These are phyloP conservation scores for Echites panduratus DNA, from an alignment of 257 asterid species.

Conservation along the genomic window DNA sequence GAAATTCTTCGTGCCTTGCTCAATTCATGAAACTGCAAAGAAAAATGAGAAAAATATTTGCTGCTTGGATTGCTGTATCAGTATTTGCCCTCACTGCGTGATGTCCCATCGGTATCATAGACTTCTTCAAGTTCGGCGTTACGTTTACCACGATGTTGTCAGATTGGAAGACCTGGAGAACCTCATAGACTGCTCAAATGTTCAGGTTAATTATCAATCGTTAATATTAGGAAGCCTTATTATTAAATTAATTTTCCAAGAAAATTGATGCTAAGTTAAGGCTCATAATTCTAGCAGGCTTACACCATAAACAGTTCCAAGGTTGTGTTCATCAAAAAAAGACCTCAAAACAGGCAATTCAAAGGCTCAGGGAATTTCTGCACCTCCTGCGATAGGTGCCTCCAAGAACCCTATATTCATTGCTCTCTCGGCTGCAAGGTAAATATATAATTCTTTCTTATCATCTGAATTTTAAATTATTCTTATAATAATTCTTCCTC, in stretches of 20 bases:
- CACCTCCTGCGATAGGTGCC: conserved; percentile 87
- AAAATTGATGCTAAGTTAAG: not conserved
- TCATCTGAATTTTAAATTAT: not conserved
- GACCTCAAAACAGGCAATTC: conserved; percentile 90
- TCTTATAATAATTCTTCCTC: no score
- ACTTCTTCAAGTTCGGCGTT: conserved; percentile 89
- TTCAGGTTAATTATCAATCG: conserved; percentile 45
- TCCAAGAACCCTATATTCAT: conserved; percentile 86
- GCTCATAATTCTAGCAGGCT: conserved; percentile 39
- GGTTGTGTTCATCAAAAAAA: conserved; percentile 82
- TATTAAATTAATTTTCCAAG: not conserved
- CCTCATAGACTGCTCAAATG: conserved; percentile 82
- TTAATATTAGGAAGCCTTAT: not conserved
- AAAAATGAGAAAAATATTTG: conserved; percentile 86
- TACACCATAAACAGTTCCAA: conserved; percentile 88
- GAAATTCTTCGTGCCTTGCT: conserved; percentile 68
- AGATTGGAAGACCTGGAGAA: conserved; percentile 85
- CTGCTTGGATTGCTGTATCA: conserved; percentile 87
- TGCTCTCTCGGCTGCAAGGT: conserved; percentile 99
- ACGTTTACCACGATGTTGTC: conserved; percentile 89
- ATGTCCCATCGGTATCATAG: conserved; percentile 72
- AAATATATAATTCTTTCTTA: not conserved
- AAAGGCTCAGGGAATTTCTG: conserved; percentile 92
- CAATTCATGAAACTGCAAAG: conserved; percentile 73
- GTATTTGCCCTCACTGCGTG: conserved; percentile 94